Conservation (phyloP, 257 asterid genomes). For the Plantago elongata region DNA sequence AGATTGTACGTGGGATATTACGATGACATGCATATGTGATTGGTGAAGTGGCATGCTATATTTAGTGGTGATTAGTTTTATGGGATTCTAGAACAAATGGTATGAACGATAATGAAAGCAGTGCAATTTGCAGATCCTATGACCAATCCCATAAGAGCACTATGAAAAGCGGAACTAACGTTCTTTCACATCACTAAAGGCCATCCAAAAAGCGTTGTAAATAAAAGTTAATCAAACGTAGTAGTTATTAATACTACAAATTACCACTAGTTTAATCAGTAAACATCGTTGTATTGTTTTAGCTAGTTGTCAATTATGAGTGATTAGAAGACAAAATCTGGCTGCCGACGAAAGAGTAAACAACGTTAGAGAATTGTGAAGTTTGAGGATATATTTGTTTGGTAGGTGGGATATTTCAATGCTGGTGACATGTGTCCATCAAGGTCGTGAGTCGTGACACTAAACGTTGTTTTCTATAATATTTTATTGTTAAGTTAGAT, state of each 20-base stretch:
- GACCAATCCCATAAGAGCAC: constrained; percentile 9
- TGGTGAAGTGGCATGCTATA: no score
- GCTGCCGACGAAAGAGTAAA: constrained; percentile 19
- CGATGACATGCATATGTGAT: no score
- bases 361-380: constrained; percentile 17
- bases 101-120: not conserved
- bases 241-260: not conserved
- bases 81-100: not conserved
- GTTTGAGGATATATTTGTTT: constrained; percentile 11
- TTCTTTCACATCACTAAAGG: constrained; percentile 22
- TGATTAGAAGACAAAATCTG: not conserved
- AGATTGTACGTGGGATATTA: no score
- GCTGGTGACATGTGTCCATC: constrained; percentile 6
- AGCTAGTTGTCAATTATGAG: not conserved
- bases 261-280: no score
- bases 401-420: constrained; percentile 4
- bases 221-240: not conserved
- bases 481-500: no score
- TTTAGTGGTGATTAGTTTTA: not conserved
- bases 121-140: not conserved
- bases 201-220: not conserved
- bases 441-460: not conserved
- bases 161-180: constrained; percentile 10
- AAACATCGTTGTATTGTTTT: not conserved
- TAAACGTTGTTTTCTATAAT: not conserved